A percentile compares a stretch with the other conserved stretches of the same genome.
Evolutionary conservation across 2,329 filamentous ascomycete species (phyloP).

Genomic region (Pyrenophora teres): DNA sequence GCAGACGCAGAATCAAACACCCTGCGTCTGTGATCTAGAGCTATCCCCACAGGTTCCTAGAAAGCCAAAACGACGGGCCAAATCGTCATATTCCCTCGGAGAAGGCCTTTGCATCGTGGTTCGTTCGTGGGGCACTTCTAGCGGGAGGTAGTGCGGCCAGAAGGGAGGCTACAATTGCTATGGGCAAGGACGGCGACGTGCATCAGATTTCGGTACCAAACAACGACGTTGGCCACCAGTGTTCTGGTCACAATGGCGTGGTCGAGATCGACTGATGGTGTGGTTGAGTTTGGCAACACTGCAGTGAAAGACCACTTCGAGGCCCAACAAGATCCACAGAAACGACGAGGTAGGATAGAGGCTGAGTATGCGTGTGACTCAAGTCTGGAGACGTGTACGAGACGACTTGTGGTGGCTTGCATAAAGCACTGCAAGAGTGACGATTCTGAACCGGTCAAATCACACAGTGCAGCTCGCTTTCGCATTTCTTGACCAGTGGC

Average conservation of each 20-base stretch:
- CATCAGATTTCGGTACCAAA: constrained; percentile 1
- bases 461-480: constrained; percentile 6
- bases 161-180: not conserved
- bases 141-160: constrained; percentile 4
- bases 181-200: constrained; percentile 8
- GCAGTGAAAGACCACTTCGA: not conserved
- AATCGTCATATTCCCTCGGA: not conserved
- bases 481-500: not conserved
- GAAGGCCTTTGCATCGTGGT: not conserved
- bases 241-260: not conserved
- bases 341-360: not conserved
- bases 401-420: not conserved
- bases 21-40: constrained; percentile 1
- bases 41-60: not conserved
- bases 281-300: not conserved
- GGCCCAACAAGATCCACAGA: not conserved
- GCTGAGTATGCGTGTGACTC: not conserved
- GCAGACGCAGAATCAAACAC: not conserved
- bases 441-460: constrained; percentile 2
- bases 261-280: not conserved
- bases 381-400: not conserved
- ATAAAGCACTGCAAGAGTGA: constrained; percentile 6
- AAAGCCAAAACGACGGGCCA: not conserved
- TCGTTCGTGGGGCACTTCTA: constrained; percentile 1
- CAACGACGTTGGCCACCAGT: not conserved